These are phyloP conservation scores for Cryptosporidium sp. DNA, from an alignment of 169 alveolate genomes.

Conservation along the genomic window DNA sequence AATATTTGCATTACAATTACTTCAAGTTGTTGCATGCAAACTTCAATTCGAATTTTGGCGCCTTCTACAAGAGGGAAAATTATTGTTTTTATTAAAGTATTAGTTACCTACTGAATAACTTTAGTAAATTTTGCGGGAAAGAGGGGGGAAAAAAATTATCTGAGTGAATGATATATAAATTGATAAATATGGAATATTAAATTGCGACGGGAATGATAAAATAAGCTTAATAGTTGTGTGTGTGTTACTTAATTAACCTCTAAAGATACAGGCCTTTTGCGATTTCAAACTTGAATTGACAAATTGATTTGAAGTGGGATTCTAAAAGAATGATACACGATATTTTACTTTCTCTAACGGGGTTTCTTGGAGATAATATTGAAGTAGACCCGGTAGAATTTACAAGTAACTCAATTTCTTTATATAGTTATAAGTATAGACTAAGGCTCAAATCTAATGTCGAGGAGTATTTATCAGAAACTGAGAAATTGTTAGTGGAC, in stretches of 20 bases:
- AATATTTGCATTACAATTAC: too few relatives aligned
- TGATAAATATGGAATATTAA: background rate
- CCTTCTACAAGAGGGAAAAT: slow-evolving; percentile 15
- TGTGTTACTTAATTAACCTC: background rate
- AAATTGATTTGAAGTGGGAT: background rate
- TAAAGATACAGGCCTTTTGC: background rate
- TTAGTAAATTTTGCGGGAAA: background rate
- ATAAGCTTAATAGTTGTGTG: too few relatives aligned
- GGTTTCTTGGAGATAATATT: slow-evolving; percentile 42
- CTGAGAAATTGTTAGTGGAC: slow-evolving; percentile 17
- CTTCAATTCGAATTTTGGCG: background rate
- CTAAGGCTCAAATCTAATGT: slow-evolving; percentile 12
- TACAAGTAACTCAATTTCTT: slow-evolving; percentile 12
- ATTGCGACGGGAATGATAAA: background rate
- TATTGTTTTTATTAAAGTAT: background rate
- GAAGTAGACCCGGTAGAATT: slow-evolving; percentile 35
- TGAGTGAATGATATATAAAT: too few relatives aligned
- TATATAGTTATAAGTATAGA: slow-evolving; percentile 30
- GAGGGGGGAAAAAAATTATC: too few relatives aligned
- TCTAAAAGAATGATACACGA: slow-evolving; percentile 41
- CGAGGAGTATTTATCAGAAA: slow-evolving; percentile 19
- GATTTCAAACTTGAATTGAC: background rate
- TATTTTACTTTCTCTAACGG: slow-evolving; percentile 43
- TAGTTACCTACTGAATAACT: slow-evolving; percentile 36
- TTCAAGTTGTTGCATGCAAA: background rate